Evolutionary conservation across 768 basidiomycete species (phyloP), one percentile per base, ranked within the genome.

Genomic region (Auriscalpium vulgare): DNA sequence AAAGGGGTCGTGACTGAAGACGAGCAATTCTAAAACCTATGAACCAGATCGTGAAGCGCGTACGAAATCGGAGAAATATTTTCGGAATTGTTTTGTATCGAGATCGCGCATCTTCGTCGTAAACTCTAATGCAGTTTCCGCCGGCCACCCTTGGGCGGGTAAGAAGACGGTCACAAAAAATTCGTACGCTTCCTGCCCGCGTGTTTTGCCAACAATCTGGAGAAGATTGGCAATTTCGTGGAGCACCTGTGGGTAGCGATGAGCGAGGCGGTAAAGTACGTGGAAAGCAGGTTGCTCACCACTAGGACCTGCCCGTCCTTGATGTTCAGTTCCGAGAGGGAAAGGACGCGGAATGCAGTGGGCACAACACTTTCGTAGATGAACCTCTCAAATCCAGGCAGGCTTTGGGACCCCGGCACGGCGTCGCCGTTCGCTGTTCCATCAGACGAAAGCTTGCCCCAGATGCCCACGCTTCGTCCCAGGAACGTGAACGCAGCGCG

Each of bases 361-460:
- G 92, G 90, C 51, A 98, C 75, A 37, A 95, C 71, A 11, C 85
- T 81, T 59, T 94, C 88, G 64, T 98, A 98, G 35, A 95, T 80
- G 67, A 95, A 95, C 13, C 82, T 80, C 62, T 97, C 94, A 62
- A 97, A 97, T 1, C 95, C 95, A 10, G 93, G 92, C 46, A 98
- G 70, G 10, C 76, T 72, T 19, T 63, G 66, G 34, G 72, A 52
- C 13, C 53, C 51, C 1, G 63, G 53, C 10, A 62, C 56, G 19
- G 45, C 16, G 21, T 60, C 61, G 23, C 59, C 61, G 14, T 56
- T 64, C 44, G 58, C 64, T 53, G 61, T 58, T 19, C 65, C 71
- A 21, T 66, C 63, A 0, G 72, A 65, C 48, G 71, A 67, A 21
- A 78, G 77, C 55, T 79, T 82, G 38, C 84, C 87, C 87, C 91